Evolutionary conservation across 306 rosid genomes (phyloP), one percentile per base, ranked within the genome.

Genomic region (Echinosophora koreensis): DNA sequence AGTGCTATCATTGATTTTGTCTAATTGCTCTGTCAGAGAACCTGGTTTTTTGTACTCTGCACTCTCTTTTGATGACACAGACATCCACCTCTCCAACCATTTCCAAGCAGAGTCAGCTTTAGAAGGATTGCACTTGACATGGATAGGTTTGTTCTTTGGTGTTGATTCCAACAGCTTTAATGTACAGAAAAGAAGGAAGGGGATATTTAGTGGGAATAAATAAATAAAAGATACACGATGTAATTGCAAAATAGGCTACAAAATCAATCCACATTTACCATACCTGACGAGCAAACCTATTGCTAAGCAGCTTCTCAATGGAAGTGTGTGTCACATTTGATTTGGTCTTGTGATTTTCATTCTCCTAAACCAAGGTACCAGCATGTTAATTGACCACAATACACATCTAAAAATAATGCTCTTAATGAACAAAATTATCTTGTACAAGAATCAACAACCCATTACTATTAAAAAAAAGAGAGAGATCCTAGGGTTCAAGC

Each of bases 61-160:
- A 76, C 69, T 41, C 77, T 84, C 87, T 63, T 46, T 65, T 9
- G 91, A 71, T 64, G 94, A 80, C 42, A 84, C 89, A 69, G 93
- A 69, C 89, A 89, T 89, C 99, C 99, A 96, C 74, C 93, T 91
- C 89, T 96, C 99, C 90, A 96, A 77, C 99, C 99, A 96, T 72
- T 84, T 87, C 99, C 98, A 96, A 66, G 94, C 94, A 81, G 99
- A 91, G 77, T 91, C 92, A 7, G 85, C 76, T 84, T 96, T 93
- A 44, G 89, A 88, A 79, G 98, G 92, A 75, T 87, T 92, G 32
- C 99, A 92, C 84, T 88, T 91, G 49, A 93, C 85, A 73, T 73
- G 81, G 83, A 96, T 89, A 60, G 86, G 80, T 79, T 88, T 87
- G 81, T 72, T 77, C 82, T 86, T 96, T 8, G 94, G 94, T 44